Percentiles rank a stretch among this genome's conserved stretches.
Evolutionary conservation across 75 land plant species (phyloP).

Genomic region (Picea glauca): DNA sequence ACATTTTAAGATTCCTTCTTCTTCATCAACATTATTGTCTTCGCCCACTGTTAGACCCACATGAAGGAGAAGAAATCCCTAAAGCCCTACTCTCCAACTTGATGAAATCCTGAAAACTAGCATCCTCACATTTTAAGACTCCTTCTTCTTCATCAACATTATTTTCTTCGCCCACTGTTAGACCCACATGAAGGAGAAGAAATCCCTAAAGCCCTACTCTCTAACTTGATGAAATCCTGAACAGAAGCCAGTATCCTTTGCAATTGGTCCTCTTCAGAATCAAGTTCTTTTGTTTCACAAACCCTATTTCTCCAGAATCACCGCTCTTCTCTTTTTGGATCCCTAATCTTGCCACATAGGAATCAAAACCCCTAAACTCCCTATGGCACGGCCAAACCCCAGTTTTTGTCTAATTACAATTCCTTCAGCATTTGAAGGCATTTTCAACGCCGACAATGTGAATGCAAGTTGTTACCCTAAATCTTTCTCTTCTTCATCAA

Average conservation of each 20-base stretch:
- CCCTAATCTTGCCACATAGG: background rate
- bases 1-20: too few species aligned
- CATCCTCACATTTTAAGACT: background rate
- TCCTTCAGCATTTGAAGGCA: background rate
- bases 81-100: background rate
- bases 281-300: background rate
- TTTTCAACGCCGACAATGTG: conserved; percentile 1
- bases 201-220: background rate
- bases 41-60: background rate
- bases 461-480: conserved; percentile 2
- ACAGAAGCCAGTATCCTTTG: background rate
- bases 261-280: background rate
- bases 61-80: background rate
- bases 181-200: background rate
- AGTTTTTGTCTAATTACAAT: background rate
- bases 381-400: background rate
- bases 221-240: background rate
- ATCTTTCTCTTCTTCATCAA: background rate
- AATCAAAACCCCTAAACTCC: background rate
- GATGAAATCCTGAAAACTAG: background rate
- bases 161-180: background rate
- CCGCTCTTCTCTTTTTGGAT: background rate
- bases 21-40: too few species aligned
- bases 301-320: background rate
- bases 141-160: background rate